Evolutionary conservation across 2,329 filamentous ascomycete genomes (phyloP), one percentile per base, ranked within the genome.

Genomic region (Chaetomium olivaceum): DNA sequence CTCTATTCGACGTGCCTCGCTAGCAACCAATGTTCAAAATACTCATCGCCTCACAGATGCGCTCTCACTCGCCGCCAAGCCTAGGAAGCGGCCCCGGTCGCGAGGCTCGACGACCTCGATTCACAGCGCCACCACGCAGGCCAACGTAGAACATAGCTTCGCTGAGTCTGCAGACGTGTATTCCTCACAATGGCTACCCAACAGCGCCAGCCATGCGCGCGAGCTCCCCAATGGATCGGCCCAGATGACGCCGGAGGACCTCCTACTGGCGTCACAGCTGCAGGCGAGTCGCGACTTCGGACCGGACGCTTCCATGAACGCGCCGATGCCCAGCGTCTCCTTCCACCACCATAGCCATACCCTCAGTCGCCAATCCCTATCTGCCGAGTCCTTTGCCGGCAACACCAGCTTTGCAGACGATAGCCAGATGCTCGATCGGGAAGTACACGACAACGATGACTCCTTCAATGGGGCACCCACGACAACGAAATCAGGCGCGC

Each of bases 391-490:
- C 46, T 88, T 83, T 70, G 79, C 77, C 43, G 77, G 78, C 51
- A 83, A 82, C 69, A 77, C 78, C 67, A 87, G 82, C 74, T 88
- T 87, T 71, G 82, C 81, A 33, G 86, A 88, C 65, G 85, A 88
- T 61, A 84, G 81, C 70, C 85, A 88, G 71, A 80, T 89, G 78
- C 74, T 87, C 70, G 86, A 88, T 63, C 82, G 83, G 57, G 86
- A 88, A 55, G 84, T 85, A 31, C 81, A 82, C 54, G 84, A 87
- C 12, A 86, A 88, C 14, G 81, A 76, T 21, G 84, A 88, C 63
- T 83, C 84, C 3, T 74, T 85, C 65, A 76, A 78, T 1, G 81
- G 80, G 12, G 74, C 78, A 8, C 72, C 76, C 19, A 77, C 77
- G 29, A 81, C 82, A 48, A 78, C 83, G 39, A 89, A 86, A 76